A percentile compares a stretch with the other conserved stretches of the same genome.
These are phyloP conservation scores for Hyphopichia burtonii DNA, from an alignment of 1,139 yeast species.

Conservation along the genomic window DNA sequence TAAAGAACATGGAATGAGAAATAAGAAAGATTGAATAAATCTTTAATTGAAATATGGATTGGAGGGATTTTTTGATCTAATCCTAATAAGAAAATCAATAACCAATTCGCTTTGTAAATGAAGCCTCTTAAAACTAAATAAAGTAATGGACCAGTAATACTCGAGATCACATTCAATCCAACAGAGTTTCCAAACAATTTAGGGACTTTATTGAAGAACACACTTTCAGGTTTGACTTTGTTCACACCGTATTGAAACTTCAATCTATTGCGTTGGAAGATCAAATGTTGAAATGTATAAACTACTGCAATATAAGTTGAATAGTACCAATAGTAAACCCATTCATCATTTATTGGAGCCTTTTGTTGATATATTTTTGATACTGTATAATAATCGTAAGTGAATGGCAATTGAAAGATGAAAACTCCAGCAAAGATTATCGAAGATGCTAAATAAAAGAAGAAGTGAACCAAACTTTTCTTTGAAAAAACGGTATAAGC, in stretches of 20 bases:
- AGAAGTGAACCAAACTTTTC: constrained; percentile 33
- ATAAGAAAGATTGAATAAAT: constrained; percentile 35
- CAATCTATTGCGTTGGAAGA: constrained; percentile 62
- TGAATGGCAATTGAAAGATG: constrained; percentile 27
- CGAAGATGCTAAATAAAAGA: constrained; percentile 41
- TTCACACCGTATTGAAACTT: constrained; percentile 47
- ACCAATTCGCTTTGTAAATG: constrained; percentile 40
- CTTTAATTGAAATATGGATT: constrained; percentile 35
- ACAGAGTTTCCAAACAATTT: constrained; percentile 36
- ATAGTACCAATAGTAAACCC: constrained; percentile 51
- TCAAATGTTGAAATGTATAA: constrained; percentile 54
- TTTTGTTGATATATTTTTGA: constrained; percentile 50
- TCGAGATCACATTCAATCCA: constrained; percentile 28
- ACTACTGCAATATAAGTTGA: constrained; percentile 37
- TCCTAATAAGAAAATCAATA: constrained; percentile 26
- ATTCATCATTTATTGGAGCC: constrained; percentile 62
- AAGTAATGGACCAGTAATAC: constrained; percentile 42
- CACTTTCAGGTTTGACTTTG: constrained; percentile 39
- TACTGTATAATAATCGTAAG: constrained; percentile 31
- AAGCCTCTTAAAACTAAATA: constrained; percentile 45
- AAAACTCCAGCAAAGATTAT: constrained; percentile 27
- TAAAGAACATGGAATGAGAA: constrained; percentile 40
- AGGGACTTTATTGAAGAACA: constrained; percentile 32
- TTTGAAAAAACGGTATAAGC: constrained; percentile 45
- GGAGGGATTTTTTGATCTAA: constrained; percentile 35